phyloP scores from a whole-genome alignment of 352 stramenopile genomes.

The Thraustochytrium sp. region DNA sequence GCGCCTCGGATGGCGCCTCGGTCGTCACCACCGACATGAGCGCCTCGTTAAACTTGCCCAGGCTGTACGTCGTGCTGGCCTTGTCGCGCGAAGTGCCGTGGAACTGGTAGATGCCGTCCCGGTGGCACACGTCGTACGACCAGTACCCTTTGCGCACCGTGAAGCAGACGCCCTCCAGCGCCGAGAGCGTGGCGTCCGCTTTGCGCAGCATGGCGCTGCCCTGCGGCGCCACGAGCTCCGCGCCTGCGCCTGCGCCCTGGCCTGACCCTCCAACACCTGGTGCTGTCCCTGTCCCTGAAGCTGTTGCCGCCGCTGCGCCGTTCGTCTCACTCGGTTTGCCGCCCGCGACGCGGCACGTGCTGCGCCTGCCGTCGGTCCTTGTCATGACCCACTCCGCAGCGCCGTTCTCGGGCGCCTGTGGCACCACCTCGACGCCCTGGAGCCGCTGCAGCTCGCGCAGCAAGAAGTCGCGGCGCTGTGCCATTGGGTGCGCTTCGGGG shows the following conservation, averaged over 20 bases:
- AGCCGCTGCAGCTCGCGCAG: neutral
- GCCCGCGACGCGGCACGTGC: neutral
- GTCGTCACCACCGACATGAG: neutral
- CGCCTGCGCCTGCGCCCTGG: neutral
- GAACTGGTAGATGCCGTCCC: neutral
- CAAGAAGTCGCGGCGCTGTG: neutral
- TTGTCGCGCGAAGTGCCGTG: neutral
- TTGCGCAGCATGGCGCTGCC: neutral
- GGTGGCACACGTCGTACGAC: constrained; percentile 18
- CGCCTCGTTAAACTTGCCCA: neutral
- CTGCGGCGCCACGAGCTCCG: neutral
- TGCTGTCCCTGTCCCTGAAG: no score
- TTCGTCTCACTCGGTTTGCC: neutral
- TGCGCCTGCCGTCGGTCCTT: neutral
- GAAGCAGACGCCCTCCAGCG: neutral
- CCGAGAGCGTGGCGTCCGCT: neutral
- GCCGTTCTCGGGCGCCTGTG: neutral
- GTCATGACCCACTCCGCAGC: neutral
- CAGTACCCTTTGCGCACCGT: constrained; percentile 1
- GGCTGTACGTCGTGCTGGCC: neutral
- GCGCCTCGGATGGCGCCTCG: neutral
- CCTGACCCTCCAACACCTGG: neutral
- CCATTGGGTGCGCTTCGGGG: neutral
- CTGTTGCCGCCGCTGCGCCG: neutral
- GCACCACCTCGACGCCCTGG: neutral